Evolutionary conservation across 345 rosid species (phyloP).

Genomic region (Hypericum androsaemum): DNA sequence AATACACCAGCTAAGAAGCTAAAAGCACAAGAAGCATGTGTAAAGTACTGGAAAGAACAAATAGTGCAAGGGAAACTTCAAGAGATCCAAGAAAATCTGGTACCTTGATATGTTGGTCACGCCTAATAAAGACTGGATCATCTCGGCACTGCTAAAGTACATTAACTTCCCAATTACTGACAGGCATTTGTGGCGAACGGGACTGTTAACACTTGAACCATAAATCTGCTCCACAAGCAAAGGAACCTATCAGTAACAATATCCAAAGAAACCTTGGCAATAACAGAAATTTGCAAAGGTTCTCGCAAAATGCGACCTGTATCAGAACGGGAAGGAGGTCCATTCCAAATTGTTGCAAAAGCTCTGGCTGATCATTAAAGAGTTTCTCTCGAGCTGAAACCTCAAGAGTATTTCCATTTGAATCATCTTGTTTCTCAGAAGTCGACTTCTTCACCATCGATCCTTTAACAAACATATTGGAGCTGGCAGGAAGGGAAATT

Average conservation of each 20-base stretch:
- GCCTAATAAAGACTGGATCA: constrained; percentile 77
- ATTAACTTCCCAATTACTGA: constrained; percentile 90
- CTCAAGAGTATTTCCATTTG: constrained; percentile 39
- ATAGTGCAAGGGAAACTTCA: background rate
- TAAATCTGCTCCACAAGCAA: constrained; percentile 56
- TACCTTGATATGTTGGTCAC: constrained; percentile 94
- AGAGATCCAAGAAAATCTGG: constrained; percentile 7
- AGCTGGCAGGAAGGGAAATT: constrained; percentile 71
- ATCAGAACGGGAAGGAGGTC: constrained; percentile 94
- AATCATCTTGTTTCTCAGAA: constrained; percentile 61
- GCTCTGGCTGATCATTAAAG: constrained; percentile 82
- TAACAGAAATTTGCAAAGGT: background rate
- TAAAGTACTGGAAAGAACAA: constrained; percentile 4
- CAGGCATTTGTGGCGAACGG: constrained; percentile 94
- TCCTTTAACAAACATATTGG: constrained; percentile 63
- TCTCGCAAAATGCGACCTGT: constrained; percentile 41
- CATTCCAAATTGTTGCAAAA: constrained; percentile 88
- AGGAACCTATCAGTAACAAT: constrained; percentile 9
- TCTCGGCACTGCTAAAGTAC: constrained; percentile 84
- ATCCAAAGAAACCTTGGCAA: background rate
- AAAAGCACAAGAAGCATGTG: constrained; percentile 14
- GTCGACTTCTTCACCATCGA: constrained; percentile 55
- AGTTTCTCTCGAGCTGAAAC: constrained; percentile 77
- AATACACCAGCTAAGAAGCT: constrained; percentile 97
- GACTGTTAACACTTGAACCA: constrained; percentile 91